Base-by-base conservation (phyloP, 495 filamentous ascomycete genomes). In the Tuber brumale region DNA sequence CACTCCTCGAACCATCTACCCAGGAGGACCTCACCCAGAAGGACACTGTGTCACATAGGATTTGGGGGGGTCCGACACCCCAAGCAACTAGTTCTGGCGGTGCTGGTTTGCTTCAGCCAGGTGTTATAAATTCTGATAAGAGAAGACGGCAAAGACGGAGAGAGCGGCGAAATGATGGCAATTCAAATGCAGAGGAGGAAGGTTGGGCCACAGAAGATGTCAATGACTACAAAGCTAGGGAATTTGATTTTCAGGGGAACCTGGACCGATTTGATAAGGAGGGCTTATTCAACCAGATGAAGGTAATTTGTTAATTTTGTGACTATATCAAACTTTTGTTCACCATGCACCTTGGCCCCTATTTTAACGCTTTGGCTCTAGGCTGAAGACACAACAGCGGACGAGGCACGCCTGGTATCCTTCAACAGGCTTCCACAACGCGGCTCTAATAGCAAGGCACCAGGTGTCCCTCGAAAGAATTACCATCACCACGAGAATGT, bases 191-290 rank as follows among this genome's bases (percentile, higher is more conserved):
- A 37, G 87, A 91, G 77, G 88, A 92, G 31, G 97, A 92, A 85
- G 95, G 94, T 19, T 99, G 95, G 95, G 94, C 93, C 57, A 97
- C 95, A 0, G 95, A 97, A 83, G 94, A 97, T 84, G 94, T 94
- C 39, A 97, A 94, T 3, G 95, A 99, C 84, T 94, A 97, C n/a
- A 95, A 97, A 84, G 95, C 95, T 81, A 87, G 91, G 2, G 95
- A 98, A 76, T 98, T 97, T 77, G 94, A 98, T 84, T 97, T 98
- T 79, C 89, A 91, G 78, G 90, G 89, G 37, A 93, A 93, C 77
- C 86, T 97, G 19, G 93, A 92, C 27, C 95, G 95, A 79, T 99
- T 99, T 78, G 94, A 99, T 84, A 99, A 99, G 86, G 88, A 91
- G 35, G 88, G 89, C 12, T 88, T 98, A 16, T 98, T 98, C 82